Evolutionary conservation across 495 filamentous ascomycete species (phyloP), one percentile per base, ranked within the genome.

Genomic region (Xylaria palmicola): DNA sequence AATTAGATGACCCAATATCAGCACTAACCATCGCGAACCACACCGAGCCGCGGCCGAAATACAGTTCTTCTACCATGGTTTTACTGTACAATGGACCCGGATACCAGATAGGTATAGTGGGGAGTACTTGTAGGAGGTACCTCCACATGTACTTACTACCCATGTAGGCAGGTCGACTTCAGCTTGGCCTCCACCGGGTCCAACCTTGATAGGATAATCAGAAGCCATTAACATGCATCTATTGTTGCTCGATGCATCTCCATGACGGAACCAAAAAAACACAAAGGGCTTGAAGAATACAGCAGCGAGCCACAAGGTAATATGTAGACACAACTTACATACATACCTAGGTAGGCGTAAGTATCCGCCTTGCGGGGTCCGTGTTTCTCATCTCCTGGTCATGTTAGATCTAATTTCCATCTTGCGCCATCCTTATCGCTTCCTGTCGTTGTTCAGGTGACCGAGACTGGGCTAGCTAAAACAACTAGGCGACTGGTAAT

Each of bases 381-480:
- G 29, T 19, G 0, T 32, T 30, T 10, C 41, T 48, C 22, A 27
- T 20, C 8, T 17, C 29, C 39, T 49, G 29, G 30, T 49, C 20
- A 47, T 47, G 19, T 37, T 29, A 29, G 43, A 27, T 24, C 13
- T 20, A 15, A 12, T 24, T 15, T 27, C 19, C 19, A 49, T 37
- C 55, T 58, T 27, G 26, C 55, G 55, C 41, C 55, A 58, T 58
- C 44, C 22, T 49, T 49, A 37, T 58, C 55, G 29, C 55, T 58
- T 58, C 55, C 55, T 58, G 26, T 43, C 30, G 40, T 58, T 44
- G 55, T 43, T 58, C 55, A 48, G 55, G 41, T 58, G 55, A 58
- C 43, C 53, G 27, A 34, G 24, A 30, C 15, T 17, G 53, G 39
- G 29, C 39, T 40, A 17, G 44, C 53, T 56, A 58, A 49, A 58